Base-by-base conservation (phyloP, 257 asterid species). In the Vinca minor region DNA sequence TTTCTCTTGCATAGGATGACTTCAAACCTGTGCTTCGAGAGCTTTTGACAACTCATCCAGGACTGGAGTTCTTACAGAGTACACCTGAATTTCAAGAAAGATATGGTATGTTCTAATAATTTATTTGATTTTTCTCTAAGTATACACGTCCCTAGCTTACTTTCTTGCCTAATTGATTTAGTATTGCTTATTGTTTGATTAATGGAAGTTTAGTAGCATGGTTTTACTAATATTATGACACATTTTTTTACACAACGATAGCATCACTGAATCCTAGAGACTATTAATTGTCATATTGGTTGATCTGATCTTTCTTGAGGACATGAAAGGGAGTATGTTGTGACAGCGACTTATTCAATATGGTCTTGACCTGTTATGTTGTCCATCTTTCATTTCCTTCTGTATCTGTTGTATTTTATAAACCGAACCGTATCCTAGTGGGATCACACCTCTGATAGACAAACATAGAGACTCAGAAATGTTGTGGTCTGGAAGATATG, bases 1-100 rank as follows among this genome's bases (percentile, higher is more conserved):
- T 25, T 67, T 65, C 55, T 32, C 60, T 56, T 62, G 17, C 10
- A 60, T 67, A 93, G 99, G 96, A 85, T 61, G 97, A 89, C 86
- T 89, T 93, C 79, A 93, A 89, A 73, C 90, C 95, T 66, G 78
- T 93, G 52, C 97, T 93, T 79, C 94, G 85, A 73, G 99, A 93
- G 65, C 95, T 93, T 78, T 78, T 93, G 90, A 78, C 92, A 60
- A 80, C 99, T 76, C 99, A 93, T 83, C 97, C 99, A 11, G 99
- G 99, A 71, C 77, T 93, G 82, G 97, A 89, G 76, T 93, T 93
- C 88, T 83, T 93, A 74, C 97, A 89, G 75, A 84, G 95, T 63
- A 93, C 99, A 74, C 97, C 99, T 75, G 99, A 93, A 77, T 93
- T 93, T 78, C 99, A 93, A 81, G 99, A 89, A 83, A 84, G 99